Percentiles rank a stretch among this genome's conserved stretches.
These are phyloP conservation scores for Luffa acutangula DNA, from an alignment of 306 rosid species.

Conservation along the genomic window DNA sequence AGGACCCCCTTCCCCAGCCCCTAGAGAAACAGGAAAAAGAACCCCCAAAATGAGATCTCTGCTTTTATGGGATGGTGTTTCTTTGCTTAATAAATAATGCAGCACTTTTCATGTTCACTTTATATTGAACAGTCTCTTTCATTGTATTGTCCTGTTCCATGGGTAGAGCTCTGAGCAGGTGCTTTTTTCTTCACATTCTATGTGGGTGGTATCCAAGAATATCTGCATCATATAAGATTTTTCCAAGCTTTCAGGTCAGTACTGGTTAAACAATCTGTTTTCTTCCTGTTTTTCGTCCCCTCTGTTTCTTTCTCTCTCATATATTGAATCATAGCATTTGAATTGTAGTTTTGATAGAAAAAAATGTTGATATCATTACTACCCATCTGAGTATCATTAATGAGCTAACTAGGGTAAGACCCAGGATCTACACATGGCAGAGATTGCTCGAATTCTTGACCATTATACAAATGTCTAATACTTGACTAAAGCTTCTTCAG, in stretches of 20 bases:
- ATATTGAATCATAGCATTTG: background rate
- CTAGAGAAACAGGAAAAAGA: background rate
- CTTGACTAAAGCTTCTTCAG: background rate
- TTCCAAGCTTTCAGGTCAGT: slow-evolving; percentile 7
- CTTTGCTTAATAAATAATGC: background rate
- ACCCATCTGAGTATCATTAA: background rate
- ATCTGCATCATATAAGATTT: background rate
- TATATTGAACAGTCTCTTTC: slow-evolving; percentile 9
- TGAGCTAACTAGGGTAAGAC: background rate
- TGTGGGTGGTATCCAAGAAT: background rate
- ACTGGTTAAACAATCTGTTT: slow-evolving; percentile 3
- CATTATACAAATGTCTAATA: background rate
- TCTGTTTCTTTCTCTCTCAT: background rate
- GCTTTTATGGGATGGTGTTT: background rate
- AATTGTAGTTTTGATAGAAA: background rate
- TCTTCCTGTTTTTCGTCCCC: background rate
- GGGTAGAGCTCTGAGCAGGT: background rate
- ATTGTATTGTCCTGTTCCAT: background rate
- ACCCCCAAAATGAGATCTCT: background rate
- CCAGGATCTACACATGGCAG: background rate
- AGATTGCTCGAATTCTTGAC: background rate
- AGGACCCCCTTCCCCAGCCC: background rate
- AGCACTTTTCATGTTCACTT: slow-evolving; percentile 5
- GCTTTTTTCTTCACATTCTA: slow-evolving; percentile 2
- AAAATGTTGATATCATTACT: background rate